phyloP scores from a whole-genome alignment of 2,329 filamentous ascomycete species.

The Aureobasidium musti region DNA sequence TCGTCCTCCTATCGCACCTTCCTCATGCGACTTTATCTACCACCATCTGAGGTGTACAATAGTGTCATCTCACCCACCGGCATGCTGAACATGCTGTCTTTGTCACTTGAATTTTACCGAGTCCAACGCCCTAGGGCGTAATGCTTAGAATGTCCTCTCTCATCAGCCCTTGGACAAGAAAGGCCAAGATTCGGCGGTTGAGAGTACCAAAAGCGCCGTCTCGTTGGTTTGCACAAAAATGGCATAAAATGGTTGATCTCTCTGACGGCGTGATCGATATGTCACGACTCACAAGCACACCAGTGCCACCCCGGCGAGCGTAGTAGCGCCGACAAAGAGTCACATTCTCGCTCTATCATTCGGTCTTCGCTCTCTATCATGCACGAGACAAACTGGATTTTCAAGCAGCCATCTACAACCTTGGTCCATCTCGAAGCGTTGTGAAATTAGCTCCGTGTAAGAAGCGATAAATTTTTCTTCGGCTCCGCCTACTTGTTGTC shows the following conservation, averaged over 20 bases:
- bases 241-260: background rate
- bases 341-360: background rate
- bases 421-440: slow-evolving; percentile 2
- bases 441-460: slow-evolving; percentile 9
- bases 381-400: slow-evolving; percentile 15
- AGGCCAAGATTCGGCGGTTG: slow-evolving; percentile 5
- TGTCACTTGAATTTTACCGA: background rate
- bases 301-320: background rate
- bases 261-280: slow-evolving; percentile 20
- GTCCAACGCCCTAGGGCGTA: background rate
- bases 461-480: slow-evolving; percentile 18
- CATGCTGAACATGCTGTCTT: background rate
- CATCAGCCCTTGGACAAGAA: background rate
- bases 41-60: background rate
- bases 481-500: background rate
- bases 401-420: slow-evolving; percentile 6
- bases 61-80: background rate
- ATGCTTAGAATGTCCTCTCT: background rate
- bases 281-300: slow-evolving; percentile 12
- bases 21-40: background rate
- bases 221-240: slow-evolving; percentile 1
- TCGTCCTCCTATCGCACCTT: background rate
- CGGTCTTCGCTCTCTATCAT: background rate
- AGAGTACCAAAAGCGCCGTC: background rate
- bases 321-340: slow-evolving; percentile 21